Evolutionary conservation across 371 early-diverging fungal genomes (phyloP), one percentile per base, ranked within the genome.

Genomic region (Blakeslea trispora): DNA sequence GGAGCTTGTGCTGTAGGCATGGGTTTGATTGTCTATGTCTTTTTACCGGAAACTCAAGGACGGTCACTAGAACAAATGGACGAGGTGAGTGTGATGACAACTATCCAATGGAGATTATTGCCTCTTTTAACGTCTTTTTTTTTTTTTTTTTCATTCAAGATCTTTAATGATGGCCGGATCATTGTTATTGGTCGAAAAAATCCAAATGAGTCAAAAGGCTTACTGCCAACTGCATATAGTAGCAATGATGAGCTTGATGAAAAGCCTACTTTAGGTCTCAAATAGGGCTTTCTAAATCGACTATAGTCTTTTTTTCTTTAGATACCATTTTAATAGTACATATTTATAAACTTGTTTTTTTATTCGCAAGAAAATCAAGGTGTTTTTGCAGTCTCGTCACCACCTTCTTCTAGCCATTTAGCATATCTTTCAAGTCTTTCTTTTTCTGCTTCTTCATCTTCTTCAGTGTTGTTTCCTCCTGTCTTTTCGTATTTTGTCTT

Each of bases 341-440:
- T n/a, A n/a, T n/a, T n/a, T n/a, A n/a, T n/a, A n/a, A n/a, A n/a
- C n/a, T n/a, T n/a, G n/a, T 28, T 28, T 28, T 28, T 5, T 28
- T 28, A 7, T 28, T 28, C 3, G 7, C 3, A 28, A 28, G 28
- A 3, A 28, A 3, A 28, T 46, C 39, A 64, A 14, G 64, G 64
- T 19, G 64, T 64, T 23, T 64, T 64, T 32, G 23, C 63, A 45
- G 43, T 63, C 24, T 66, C 66, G n/a, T 50, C 66, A 18, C 64
- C 66, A 17, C 66, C 69, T 50, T 72, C 61, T 59, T 94, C 92
- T 40, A 94, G 69, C 92, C 93, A 94, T 67, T 82, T 81, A 23
- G 88, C 90, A 68, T 88, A 94, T 9, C 82, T 84, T 45, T 91
- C 91, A 55, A 91, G 66, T 31, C 95, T 77, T 51, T 75, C 79